phyloP scores from a whole-genome alignment of 176 grass and related monocot species.

The Aegilops bicornis region DNA sequence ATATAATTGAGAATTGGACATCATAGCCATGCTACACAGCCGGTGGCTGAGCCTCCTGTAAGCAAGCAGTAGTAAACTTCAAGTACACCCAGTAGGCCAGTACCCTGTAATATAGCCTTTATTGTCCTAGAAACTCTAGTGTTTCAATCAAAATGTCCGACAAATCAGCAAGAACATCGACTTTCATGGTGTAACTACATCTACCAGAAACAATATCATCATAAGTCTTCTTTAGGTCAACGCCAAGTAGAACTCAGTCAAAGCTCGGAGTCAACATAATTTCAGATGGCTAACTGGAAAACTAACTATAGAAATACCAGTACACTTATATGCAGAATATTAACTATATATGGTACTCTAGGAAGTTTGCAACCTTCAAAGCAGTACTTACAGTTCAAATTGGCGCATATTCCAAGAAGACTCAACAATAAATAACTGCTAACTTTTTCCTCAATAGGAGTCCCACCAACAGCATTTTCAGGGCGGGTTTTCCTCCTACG shows the following conservation, averaged over 20 bases:
- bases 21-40: background rate
- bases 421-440: slow-evolving; percentile 77
- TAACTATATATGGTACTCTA: slow-evolving; percentile 1
- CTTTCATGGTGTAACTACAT: background rate
- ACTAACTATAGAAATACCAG: slow-evolving; percentile 4
- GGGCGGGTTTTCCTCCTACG: slow-evolving; percentile 82
- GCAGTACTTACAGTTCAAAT: slow-evolving; percentile 72
- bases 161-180: slow-evolving; percentile 16
- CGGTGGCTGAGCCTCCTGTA: background rate
- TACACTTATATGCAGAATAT: slow-evolving; percentile 9
- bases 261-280: background rate
- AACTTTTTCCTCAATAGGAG: slow-evolving; percentile 67
- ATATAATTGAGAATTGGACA: slow-evolving; percentile 12
- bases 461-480: slow-evolving; percentile 50
- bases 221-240: background rate
- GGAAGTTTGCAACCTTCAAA: slow-evolving; percentile 10
- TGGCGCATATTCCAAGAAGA: slow-evolving; percentile 76
- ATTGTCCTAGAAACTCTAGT: slow-evolving; percentile 1
- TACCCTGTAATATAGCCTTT: slow-evolving; percentile 9
- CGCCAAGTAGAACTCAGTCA: background rate
- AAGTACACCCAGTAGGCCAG: background rate
- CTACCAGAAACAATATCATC: background rate
- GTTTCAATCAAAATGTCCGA: slow-evolving; percentile 14
- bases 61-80: slow-evolving; percentile 18
- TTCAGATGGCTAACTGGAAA: background rate